Conservation (phyloP, 2,329 filamentous ascomycete genomes). For the Lasiodiplodia sp. region DNA sequence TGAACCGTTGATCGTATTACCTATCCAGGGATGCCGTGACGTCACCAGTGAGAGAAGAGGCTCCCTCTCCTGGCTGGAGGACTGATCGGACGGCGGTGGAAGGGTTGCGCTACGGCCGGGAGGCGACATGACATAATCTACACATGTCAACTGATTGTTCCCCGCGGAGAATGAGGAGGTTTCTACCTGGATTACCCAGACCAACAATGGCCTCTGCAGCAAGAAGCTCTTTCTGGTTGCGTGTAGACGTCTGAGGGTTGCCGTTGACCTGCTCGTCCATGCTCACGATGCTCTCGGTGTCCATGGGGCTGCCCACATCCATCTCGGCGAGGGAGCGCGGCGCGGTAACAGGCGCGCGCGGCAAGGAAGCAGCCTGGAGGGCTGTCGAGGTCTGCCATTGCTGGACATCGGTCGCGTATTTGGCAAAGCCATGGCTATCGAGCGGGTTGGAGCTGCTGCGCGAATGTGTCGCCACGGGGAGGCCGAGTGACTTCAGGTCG, state of each 20-base stretch:
- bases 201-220: constrained; percentile 60
- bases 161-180: neutral
- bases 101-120: constrained; percentile 42
- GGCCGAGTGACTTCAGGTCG: constrained; percentile 53
- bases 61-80: constrained; percentile 66
- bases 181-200: constrained; percentile 57
- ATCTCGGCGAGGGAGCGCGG: constrained; percentile 40
- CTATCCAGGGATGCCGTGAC: constrained; percentile 85
- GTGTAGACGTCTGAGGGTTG: constrained; percentile 28
- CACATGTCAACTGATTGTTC: constrained; percentile 29
- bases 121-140: constrained; percentile 54
- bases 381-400: constrained; percentile 37
- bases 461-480: constrained; percentile 47
- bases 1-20: constrained; percentile 83
- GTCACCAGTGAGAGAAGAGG: constrained; percentile 87
- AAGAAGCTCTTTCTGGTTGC: constrained; percentile 49
- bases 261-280: constrained; percentile 42
- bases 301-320: constrained; percentile 53
- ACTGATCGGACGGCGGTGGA: constrained; percentile 46
- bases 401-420: constrained; percentile 34
- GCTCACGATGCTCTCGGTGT: constrained; percentile 52
- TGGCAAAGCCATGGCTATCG: constrained; percentile 38
- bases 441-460: constrained; percentile 39
- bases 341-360: constrained; percentile 42
- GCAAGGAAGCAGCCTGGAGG: constrained; percentile 38